These are phyloP conservation scores for Trichoderma simmonsii DNA, from an alignment of 2,329 filamentous ascomycete species.

Conservation along the genomic window DNA sequence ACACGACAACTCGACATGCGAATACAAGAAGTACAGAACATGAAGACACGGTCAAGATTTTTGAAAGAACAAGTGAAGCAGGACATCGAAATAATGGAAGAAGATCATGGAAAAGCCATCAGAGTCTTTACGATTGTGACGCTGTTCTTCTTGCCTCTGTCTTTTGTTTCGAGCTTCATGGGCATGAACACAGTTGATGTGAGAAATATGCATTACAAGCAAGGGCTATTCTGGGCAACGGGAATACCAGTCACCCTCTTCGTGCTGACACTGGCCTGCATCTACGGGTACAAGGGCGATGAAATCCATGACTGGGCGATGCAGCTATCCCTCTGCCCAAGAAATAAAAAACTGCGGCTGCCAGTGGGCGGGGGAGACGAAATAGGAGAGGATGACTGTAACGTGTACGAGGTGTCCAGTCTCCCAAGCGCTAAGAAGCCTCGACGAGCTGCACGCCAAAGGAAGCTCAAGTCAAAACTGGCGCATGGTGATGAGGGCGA, in stretches of 20 bases:
- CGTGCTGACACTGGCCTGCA: slow-evolving; percentile 27
- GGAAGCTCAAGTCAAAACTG: not conserved
- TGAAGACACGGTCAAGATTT: not conserved
- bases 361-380: not conserved
- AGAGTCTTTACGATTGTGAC: slow-evolving; percentile 40
- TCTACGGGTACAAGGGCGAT: slow-evolving; percentile 26
- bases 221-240: slow-evolving; percentile 41
- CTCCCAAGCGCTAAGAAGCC: not conserved
- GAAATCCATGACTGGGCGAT: slow-evolving; percentile 10
- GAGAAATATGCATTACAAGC: slow-evolving; percentile 36
- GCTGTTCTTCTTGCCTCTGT: slow-evolving; percentile 34
- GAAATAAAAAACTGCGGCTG: not conserved
- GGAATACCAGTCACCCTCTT: slow-evolving; percentile 38
- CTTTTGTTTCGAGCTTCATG: slow-evolving; percentile 32
- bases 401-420: not conserved
- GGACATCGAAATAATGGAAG: slow-evolving; percentile 28
- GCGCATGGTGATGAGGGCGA: not conserved
- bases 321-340: not conserved
- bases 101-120: slow-evolving; percentile 33
- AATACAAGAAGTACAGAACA: not conserved
- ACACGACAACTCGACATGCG: not conserved
- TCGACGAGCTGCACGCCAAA: not conserved
- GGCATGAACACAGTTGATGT: slow-evolving; percentile 46
- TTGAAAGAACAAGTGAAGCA: slow-evolving; percentile 28
- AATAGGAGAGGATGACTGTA: not conserved